Conservation (phyloP, 331 rosid species). For the Ulmus americana region DNA sequence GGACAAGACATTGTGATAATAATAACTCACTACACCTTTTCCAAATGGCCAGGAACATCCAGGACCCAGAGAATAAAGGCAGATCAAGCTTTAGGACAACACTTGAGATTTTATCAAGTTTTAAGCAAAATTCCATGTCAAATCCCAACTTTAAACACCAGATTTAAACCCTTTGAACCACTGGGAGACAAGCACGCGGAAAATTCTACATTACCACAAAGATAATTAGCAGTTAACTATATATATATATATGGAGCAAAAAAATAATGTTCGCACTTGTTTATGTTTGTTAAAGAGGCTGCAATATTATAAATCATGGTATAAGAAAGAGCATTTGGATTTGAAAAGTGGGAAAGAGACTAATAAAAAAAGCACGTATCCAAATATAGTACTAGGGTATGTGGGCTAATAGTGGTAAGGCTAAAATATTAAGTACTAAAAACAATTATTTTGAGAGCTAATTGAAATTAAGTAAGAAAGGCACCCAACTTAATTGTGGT, state of each 20-base stretch:
- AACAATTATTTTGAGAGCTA: no score
- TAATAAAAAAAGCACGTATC: constrained; percentile 25
- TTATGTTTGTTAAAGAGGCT: constrained; percentile 46
- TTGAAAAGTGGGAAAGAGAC: constrained; percentile 17
- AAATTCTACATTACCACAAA: constrained; percentile 11
- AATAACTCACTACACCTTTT: constrained; percentile 32
- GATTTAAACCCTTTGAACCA: constrained; percentile 12
- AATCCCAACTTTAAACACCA: constrained; percentile 16
- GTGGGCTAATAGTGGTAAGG: neutral
- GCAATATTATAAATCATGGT: constrained; percentile 37
- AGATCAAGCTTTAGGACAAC: constrained; percentile 30
- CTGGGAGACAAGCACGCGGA: constrained; percentile 18
- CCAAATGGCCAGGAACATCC: constrained; percentile 61
- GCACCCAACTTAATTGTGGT: neutral
- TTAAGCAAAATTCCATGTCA: constrained; percentile 29
- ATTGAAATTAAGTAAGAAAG: neutral
- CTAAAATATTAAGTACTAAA: no score
- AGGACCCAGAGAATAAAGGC: constrained; percentile 69
- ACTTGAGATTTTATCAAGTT: constrained; percentile 18
- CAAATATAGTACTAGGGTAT: constrained; percentile 23
- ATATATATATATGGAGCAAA: neutral
- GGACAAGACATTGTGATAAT: constrained; percentile 29
- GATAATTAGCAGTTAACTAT: neutral
- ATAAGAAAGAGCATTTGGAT: constrained; percentile 34
- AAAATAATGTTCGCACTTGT: constrained; percentile 16